These are phyloP conservation scores for Fomitopsis palustris DNA, from an alignment of 1,284 basidiomycete species.

Conservation along the genomic window DNA sequence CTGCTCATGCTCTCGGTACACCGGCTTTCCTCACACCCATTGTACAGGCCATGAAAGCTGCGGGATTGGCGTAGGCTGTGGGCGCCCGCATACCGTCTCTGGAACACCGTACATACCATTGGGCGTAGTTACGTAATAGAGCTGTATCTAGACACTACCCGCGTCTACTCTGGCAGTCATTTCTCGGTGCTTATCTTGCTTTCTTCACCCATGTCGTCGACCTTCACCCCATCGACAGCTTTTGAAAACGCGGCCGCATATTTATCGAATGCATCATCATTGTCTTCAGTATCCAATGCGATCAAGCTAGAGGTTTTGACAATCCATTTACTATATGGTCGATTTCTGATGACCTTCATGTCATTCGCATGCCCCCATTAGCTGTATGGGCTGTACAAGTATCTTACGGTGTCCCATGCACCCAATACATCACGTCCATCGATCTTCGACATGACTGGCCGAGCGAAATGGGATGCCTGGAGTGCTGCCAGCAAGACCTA, in stretches of 20 bases:
- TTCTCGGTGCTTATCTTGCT: neutral
- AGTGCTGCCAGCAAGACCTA: constrained; percentile 49
- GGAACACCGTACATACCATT: constrained; percentile 3
- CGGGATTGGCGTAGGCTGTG: constrained; percentile 64
- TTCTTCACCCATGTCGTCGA: constrained; percentile 17
- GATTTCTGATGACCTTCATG: constrained; percentile 25
- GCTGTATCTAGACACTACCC: constrained; percentile 14
- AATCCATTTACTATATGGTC: constrained; percentile 13
- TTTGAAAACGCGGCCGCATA: constrained; percentile 65
- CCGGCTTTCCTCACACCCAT: neutral
- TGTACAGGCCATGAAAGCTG: constrained; percentile 76
- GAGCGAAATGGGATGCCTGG: constrained; percentile 93
- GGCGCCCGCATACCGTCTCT: neutral
- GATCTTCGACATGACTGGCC: constrained; percentile 75
- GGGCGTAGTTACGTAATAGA: constrained; percentile 30
- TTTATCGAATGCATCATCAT: constrained; percentile 53
- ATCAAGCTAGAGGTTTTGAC: constrained; percentile 71
- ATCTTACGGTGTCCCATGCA: constrained; percentile 53
- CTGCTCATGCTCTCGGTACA: constrained; percentile 2
- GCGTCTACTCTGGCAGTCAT: constrained; percentile 5
- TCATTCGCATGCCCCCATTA: constrained; percentile 31
- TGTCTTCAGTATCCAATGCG: constrained; percentile 49
- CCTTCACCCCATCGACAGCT: constrained; percentile 40
- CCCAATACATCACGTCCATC: constrained; percentile 67
- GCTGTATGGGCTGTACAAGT: constrained; percentile 89